phyloP scores from a whole-genome alignment of 495 filamentous ascomycete genomes.

The Ascodesmis nigricans region DNA sequence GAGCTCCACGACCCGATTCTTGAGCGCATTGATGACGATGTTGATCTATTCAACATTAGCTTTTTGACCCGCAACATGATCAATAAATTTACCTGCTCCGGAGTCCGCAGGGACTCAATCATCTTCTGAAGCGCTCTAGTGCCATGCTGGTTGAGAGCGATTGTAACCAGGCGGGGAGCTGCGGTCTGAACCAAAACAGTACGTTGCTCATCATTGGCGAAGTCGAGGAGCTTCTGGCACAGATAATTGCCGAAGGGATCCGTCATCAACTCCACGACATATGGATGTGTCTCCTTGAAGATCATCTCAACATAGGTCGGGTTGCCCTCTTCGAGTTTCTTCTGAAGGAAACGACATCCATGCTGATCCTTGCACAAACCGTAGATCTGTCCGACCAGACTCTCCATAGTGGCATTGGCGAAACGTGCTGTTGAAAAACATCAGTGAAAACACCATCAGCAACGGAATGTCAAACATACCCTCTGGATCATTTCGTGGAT shows the following conservation, averaged over 20 bases:
- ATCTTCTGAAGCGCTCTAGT: conserved; percentile 95
- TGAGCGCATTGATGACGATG: conserved; percentile 59
- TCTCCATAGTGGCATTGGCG: conserved; percentile 53
- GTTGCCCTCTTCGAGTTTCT: conserved; percentile 80
- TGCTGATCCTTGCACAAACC: conserved; percentile 88
- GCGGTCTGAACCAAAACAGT: conserved; percentile 81
- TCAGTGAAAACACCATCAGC: too few relatives aligned
- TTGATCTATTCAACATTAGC: conserved; percentile 35
- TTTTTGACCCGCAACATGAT: neutral
- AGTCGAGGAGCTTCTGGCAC: conserved; percentile 89
- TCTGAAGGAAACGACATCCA: conserved; percentile 84
- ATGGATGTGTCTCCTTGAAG: conserved; percentile 71
- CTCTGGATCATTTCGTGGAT: conserved; percentile 43
- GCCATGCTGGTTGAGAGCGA: conserved; percentile 89
- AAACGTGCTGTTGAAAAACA: too few relatives aligned
- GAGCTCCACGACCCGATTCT: conserved; percentile 60
- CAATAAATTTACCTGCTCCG: conserved; percentile 30
- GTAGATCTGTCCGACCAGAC: conserved; percentile 61
- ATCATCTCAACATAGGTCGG: conserved; percentile 73
- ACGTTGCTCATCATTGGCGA: conserved; percentile 78
- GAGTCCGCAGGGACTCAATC: conserved; percentile 83
- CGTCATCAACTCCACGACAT: conserved; percentile 93
- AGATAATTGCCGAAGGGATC: conserved; percentile 98
- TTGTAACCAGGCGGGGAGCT: conserved; percentile 59
- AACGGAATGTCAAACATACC: too few relatives aligned